These are phyloP conservation scores for Mercurialis annua DNA, from an alignment of 345 rosid genomes.

Conservation along the genomic window DNA sequence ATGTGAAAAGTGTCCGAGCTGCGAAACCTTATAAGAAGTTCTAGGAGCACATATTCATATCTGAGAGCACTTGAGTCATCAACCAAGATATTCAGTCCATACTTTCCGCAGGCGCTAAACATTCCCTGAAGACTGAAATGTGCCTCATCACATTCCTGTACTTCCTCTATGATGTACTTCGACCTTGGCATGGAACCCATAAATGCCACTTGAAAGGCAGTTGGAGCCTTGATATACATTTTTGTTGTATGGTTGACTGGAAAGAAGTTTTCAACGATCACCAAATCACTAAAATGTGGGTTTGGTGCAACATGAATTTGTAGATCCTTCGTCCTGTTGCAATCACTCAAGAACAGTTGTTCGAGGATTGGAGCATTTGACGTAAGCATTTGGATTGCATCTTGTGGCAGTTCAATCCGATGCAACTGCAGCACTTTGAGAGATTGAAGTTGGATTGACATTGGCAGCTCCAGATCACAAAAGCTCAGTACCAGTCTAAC, in stretches of 20 bases:
- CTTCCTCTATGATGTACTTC: conserved; percentile 2
- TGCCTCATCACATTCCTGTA: not conserved
- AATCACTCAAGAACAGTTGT: conserved; percentile 6
- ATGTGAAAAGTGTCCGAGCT: not conserved
- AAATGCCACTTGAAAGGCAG: not conserved
- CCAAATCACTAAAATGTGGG: not conserved
- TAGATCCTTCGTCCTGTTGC: conserved; percentile 20
- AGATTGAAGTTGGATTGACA: conserved; percentile 1
- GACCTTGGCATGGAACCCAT: conserved; percentile 16
- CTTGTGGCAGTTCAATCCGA: conserved; percentile 8
- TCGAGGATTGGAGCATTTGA: conserved; percentile 13
- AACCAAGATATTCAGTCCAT: not conserved
- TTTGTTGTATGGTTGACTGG: conserved; percentile 3
- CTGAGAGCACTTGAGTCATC: not conserved
- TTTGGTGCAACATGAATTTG: conserved; percentile 9
- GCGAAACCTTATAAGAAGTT: not conserved
- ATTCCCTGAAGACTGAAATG: not conserved
- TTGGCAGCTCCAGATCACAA: conserved; percentile 16
- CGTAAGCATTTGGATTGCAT: conserved; percentile 19
- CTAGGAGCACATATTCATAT: conserved; percentile 6
- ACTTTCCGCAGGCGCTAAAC: conserved; percentile 3
- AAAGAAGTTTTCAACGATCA: conserved; percentile 1
- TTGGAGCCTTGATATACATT: conserved; percentile 15
- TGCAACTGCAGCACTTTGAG: not conserved
- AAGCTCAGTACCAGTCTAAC: not conserved